Evolutionary conservation across 768 basidiomycete species (phyloP), one percentile per base, ranked within the genome.

Genomic region (Hericium alpestre): DNA sequence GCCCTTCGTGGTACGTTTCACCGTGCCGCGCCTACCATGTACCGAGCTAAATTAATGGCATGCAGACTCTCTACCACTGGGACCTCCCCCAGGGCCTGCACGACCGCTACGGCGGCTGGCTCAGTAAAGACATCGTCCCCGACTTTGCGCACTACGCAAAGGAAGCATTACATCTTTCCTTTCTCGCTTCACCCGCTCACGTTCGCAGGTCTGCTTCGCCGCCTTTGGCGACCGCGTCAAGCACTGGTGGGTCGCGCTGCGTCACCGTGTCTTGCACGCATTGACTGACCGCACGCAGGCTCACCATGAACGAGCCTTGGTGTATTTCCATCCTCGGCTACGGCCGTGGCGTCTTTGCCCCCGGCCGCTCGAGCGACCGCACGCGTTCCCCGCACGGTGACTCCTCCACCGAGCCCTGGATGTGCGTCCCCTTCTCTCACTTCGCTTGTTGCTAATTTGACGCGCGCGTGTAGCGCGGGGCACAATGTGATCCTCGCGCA

Each of bases 241-340:
- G 69, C 73, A 86, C 67, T 88, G 86, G 87, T 81, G 62, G 43
- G 68, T 63, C 27, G 25, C 43, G 55, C 38, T 22, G 46, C 67
- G 53, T 65, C 59, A 54, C 59, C 20, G 1, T 37, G 25, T 61
- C 59, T 38, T 60, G 65, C 50, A n/a, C 40, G 56, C 46, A 32
- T 7, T 32, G 32, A 32, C 32, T 6, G 32, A 32, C 32, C 4
- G 32, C 25, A 6, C 51, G 20, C 55, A 83, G 82, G 83, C 67
- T 87, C 51, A 88, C 86, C 2, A 73, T 87, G 69, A 88, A 89
- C 67, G 86, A 90, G 71, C 85, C 85, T 0, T 86, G 82, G 84
- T 82, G 82, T 65, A 75, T 83, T 53, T 78, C 86, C 52, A 74
- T 86, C 62, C 71, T 84, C 51, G 86, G 87, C n/a, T 84, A 87